These are phyloP conservation scores for Sphaerulina musiva DNA, from an alignment of 2,329 filamentous ascomycete genomes.

Conservation along the genomic window DNA sequence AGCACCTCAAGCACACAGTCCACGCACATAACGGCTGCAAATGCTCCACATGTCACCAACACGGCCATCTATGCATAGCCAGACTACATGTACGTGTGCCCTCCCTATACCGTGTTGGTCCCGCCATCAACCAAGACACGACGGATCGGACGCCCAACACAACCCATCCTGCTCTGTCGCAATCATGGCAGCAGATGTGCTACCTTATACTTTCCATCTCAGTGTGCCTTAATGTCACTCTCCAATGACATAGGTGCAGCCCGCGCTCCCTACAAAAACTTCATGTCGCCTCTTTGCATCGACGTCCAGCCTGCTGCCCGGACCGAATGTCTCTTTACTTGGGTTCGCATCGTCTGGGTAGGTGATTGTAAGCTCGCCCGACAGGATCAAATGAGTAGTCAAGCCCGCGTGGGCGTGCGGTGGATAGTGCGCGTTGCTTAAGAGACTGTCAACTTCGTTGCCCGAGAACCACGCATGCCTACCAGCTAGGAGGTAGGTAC, in stretches of 20 bases:
- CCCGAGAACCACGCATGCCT: not conserved
- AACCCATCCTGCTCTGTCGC: not conserved
- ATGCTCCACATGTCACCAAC: not conserved
- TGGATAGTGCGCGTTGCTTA: constrained; percentile 59
- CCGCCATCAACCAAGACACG: not conserved
- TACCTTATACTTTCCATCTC: not conserved
- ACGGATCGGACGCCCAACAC: not conserved
- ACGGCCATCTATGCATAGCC: not conserved
- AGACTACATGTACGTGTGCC: not conserved
- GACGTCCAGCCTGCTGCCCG: constrained; percentile 60
- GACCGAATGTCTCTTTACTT: constrained; percentile 53
- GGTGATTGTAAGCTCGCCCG: constrained; percentile 58
- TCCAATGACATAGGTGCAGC: constrained; percentile 48
- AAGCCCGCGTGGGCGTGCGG: constrained; percentile 59
- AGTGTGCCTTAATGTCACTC: constrained; percentile 7
- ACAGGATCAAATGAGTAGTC: constrained; percentile 63
- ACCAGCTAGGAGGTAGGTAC: too few species aligned
- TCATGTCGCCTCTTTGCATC: constrained; percentile 59
- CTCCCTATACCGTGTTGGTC: not conserved
- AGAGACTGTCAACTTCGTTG: not conserved
- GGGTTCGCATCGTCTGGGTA: constrained; percentile 55
- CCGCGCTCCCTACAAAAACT: constrained; percentile 60
- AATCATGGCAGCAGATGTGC: not conserved
- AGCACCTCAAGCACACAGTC: not conserved
- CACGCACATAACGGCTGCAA: not conserved